Percentiles rank a stretch among this genome's conserved stretches.
These are phyloP conservation scores for Raphanus hybrid DNA, from an alignment of 441 rosid genomes.

Conservation along the genomic window DNA sequence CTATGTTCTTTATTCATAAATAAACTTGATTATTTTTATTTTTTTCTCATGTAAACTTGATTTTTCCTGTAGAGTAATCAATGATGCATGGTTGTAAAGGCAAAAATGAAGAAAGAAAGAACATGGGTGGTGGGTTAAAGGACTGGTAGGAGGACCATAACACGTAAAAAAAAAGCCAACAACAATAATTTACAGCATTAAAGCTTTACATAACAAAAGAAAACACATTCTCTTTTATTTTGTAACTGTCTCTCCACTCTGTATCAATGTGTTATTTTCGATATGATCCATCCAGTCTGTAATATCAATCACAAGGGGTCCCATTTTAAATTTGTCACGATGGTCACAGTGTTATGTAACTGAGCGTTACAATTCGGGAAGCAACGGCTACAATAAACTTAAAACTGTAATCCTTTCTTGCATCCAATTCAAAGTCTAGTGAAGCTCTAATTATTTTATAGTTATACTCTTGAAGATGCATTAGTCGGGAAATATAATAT, in stretches of 20 bases:
- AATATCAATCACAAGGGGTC: constrained; percentile 31
- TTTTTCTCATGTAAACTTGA: neutral
- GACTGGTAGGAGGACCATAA: constrained; percentile 34
- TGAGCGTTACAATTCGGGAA: constrained; percentile 6
- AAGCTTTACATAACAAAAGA: neutral
- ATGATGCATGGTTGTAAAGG: constrained; percentile 22
- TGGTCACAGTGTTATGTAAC: neutral
- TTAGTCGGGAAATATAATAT: neutral
- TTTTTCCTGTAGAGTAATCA: constrained; percentile 1
- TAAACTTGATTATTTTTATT: neutral
- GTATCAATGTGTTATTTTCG: neutral
- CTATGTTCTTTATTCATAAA: neutral
- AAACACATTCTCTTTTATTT: constrained; percentile 17
- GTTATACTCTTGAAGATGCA: neutral
- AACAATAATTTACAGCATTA: constrained; percentile 41
- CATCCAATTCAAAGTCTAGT: neutral
- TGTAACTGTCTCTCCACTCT: constrained; percentile 32
- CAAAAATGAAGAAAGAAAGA: constrained; percentile 16
- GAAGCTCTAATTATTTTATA: neutral
- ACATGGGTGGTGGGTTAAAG: constrained; percentile 30
- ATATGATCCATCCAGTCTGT: constrained; percentile 15
- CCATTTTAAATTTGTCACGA: constrained; percentile 10
- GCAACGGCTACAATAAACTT: neutral
- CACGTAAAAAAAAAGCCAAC: constrained; percentile 31
- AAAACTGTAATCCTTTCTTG: neutral